These are phyloP conservation scores for Chondrostereum purpureum DNA, from an alignment of 1,284 basidiomycete species.

Conservation along the genomic window DNA sequence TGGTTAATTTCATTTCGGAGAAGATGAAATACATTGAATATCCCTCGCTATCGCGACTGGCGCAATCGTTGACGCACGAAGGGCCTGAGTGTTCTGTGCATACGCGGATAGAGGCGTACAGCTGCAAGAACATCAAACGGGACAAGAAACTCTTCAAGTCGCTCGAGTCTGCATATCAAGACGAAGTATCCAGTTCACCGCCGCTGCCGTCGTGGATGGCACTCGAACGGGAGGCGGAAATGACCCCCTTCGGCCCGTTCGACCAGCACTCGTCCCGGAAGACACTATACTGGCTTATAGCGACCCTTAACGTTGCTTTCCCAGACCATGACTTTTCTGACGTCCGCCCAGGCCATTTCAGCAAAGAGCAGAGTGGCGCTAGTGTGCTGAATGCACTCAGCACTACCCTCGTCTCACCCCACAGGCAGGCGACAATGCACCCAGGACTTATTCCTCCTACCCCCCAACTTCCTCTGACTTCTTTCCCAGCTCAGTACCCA, in stretches of 20 bases:
- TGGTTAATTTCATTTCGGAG: neutral
- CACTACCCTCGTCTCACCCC: slow-evolving; percentile 68
- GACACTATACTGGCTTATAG: slow-evolving; percentile 90
- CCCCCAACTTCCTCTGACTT: slow-evolving; percentile 67
- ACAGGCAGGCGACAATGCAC: slow-evolving; percentile 56
- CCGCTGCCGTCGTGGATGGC: slow-evolving; percentile 64
- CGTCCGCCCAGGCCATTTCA: slow-evolving; percentile 88
- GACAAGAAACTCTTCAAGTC: slow-evolving; percentile 96
- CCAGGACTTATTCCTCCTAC: slow-evolving; percentile 76
- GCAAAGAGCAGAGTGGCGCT: slow-evolving; percentile 73
- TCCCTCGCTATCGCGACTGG: slow-evolving; percentile 73
- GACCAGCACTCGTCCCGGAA: slow-evolving; percentile 75
- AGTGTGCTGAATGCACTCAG: slow-evolving; percentile 76
- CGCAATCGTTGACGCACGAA: slow-evolving; percentile 78
- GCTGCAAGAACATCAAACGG: slow-evolving; percentile 94
- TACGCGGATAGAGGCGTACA: slow-evolving; percentile 95
- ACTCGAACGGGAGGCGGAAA: slow-evolving; percentile 59
- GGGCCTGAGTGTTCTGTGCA: slow-evolving; percentile 88
- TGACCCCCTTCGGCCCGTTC: slow-evolving; percentile 75
- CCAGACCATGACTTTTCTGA: slow-evolving; percentile 97
- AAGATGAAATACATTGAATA: slow-evolving; percentile 89
- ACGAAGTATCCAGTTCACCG: slow-evolving; percentile 67
- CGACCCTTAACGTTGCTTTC: slow-evolving; percentile 94
- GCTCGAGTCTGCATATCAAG: slow-evolving; percentile 82
- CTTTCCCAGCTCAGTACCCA: slow-evolving; percentile 67